Evolutionary conservation across 2,329 filamentous ascomycete genomes (phyloP).

Genomic region (Fusarium pilosicola): DNA sequence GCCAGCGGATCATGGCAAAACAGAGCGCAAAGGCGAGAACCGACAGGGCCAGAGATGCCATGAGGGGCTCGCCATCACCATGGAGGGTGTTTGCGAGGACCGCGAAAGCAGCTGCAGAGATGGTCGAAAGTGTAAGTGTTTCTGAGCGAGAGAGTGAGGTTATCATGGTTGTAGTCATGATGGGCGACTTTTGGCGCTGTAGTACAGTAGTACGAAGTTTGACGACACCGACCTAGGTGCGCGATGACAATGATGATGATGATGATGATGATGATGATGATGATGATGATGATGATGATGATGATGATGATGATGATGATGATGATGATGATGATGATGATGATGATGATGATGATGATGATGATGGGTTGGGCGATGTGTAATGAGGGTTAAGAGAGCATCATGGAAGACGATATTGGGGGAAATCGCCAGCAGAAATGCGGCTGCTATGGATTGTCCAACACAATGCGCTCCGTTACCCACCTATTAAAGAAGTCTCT

Average conservation of each 20-base stretch:
- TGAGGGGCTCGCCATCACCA: constrained; percentile 86
- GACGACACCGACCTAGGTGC: not conserved
- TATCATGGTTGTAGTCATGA: constrained; percentile 45
- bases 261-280: not conserved
- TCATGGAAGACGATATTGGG: constrained; percentile 6
- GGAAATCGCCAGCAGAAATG: not conserved
- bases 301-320: not conserved
- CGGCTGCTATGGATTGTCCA: not conserved
- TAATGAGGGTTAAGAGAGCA: constrained; percentile 17
- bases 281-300: not conserved
- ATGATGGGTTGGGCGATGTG: constrained; percentile 3
- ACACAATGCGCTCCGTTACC: not conserved
- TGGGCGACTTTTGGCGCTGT: constrained; percentile 13
- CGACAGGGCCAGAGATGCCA: constrained; percentile 89
- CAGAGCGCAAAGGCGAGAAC: constrained; percentile 82
- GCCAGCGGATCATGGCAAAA: constrained; percentile 91
- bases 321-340: not conserved
- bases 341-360: not conserved
- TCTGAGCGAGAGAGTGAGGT: constrained; percentile 62
- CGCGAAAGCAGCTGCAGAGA: constrained; percentile 75
- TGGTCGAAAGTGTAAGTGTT: constrained; percentile 65
- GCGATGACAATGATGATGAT: not conserved
- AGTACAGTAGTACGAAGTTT: not conserved
- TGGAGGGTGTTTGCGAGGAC: constrained; percentile 84
- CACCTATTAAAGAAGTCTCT: not conserved